Base-by-base conservation (phyloP, 2,329 filamentous ascomycete genomes). In the Chaetomium olivaceum region DNA sequence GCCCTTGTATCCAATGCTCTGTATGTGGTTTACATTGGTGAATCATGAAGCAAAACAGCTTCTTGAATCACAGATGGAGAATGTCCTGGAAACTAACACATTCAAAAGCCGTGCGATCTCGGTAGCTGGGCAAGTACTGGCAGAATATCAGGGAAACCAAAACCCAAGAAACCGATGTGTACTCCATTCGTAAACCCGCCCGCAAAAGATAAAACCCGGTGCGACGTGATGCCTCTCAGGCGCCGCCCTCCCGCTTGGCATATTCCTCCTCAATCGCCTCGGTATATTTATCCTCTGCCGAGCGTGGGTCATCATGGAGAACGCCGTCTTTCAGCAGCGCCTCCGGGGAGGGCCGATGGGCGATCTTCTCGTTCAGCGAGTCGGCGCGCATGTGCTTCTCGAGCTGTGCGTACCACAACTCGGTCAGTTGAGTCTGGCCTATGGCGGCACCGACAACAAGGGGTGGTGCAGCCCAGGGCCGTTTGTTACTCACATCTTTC, bases 371-470 rank as follows among this genome's bases (percentile, higher is more conserved):
- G 77, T 96, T 95, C 68, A 97, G 83, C 63, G 85, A 90, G 77
- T 97, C 91, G 66, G 88, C 90, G 16, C 90, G 87, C 93, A 97
- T 97, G 77, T 92, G 89, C 76, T 89, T 92, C 78, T 93, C 87
- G 51, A 97, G 87, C 81, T 85, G 55, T 23, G 14, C 52, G 29
- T 36, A 36, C 27, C 6, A n/a, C 48, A 39, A 21, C 36, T 23
- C 27, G 31, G 55, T 67, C 43, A 65, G 51, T 21, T 12, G 29
- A 16, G 21, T 46, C 19, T 23, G 11, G 9, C 8, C 16, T 25
- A 8, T 3, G 2, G 61, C 6, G 2, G 57, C 4, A 11, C 29
- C 19, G 3, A 14, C 31, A 48, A 23, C 6, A 1, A 48, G 27
- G 19, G 39, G 16, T 43, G 39, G 29, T 16, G 19, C 14, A 9